Base-by-base conservation (phyloP, 2,329 filamentous ascomycete genomes). In the Paracamarosporium sp. region DNA sequence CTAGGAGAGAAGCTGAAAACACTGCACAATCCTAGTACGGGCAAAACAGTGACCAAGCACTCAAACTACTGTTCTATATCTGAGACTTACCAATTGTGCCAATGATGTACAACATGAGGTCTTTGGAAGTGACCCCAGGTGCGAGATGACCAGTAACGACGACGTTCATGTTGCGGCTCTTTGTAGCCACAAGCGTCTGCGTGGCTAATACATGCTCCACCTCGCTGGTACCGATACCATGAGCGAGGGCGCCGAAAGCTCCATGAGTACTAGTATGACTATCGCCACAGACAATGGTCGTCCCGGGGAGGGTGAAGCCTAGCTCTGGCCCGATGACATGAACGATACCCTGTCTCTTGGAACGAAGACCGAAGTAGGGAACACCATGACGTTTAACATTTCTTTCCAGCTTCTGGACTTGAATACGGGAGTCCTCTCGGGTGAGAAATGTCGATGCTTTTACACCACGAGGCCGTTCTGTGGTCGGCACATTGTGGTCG, bases 261-360 rank as follows among this genome's bases (percentile, higher is more conserved):
- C 95, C 94, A 80, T 99, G 95, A 63, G 95, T 99, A 24, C 93
- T 97, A 44, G 95, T 99, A 78, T 99, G 95, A 73, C 91, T 96
- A 85, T 99, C 95, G 78, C 95, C 95, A 75, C 95, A 98, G 65
- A 98, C 95, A 33, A 98, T 91, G 3, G 95, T 99, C 53, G 94
- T 98, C 66, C 92, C 95, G 40, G 95, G 95, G 30, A 98, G 89
- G 56, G 94, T 99, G 83, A 99, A 99, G 67, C 95, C 95, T 79
- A 98, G 95, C 83, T 99, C 95, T 40, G 95, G 95, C 31, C 95
- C 95, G 69, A 99, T 98, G 71, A 99, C 91, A 81, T 99, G 95
- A 57, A 98, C 95, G 70, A 99, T 99, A 66, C 95, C 95, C 81
- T 99, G 95, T 65, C 95, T 89, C 85, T 95, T 96, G 80, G 98